Evolutionary conservation across 2,329 filamentous ascomycete genomes (phyloP).

Genomic region (Aspergillus aculeatinus): DNA sequence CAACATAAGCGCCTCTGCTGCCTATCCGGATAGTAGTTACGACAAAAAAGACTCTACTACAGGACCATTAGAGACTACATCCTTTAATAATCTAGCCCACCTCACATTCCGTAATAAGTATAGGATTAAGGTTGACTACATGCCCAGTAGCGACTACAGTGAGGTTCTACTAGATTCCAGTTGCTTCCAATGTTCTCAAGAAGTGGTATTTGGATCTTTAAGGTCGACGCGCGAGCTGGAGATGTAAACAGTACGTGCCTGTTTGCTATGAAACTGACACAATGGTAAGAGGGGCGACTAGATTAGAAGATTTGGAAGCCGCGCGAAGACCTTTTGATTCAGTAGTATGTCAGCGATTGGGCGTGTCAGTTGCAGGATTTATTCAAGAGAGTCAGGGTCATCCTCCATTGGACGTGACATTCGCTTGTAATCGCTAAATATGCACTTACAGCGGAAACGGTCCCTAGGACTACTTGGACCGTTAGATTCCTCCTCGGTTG

Average conservation of each 20-base stretch:
- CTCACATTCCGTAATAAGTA: constrained; percentile 12
- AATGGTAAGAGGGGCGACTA: constrained; percentile 14
- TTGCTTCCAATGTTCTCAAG: constrained; percentile 13
- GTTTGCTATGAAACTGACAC: constrained; percentile 17
- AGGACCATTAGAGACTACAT: constrained; percentile 12
- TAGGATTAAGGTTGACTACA: constrained; percentile 13
- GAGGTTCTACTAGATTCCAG: constrained; percentile 15
- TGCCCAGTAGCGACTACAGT: constrained; percentile 14
- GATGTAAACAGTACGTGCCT: constrained; percentile 15
- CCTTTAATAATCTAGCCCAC: constrained; percentile 11
- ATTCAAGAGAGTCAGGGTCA: not conserved
- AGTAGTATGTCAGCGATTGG: not conserved
- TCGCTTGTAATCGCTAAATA: too few species aligned
- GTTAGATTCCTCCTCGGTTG: too few species aligned
- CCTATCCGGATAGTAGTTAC: constrained; percentile 13
- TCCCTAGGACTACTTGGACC: too few species aligned
- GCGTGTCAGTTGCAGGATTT: not conserved
- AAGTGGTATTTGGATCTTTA: constrained; percentile 17
- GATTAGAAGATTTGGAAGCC: not conserved
- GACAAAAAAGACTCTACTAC: not conserved
- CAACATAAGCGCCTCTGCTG: constrained; percentile 12
- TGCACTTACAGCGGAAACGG: too few species aligned
- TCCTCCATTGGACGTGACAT: not conserved
- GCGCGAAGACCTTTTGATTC: too few species aligned
- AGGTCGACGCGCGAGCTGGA: constrained; percentile 14